A percentile compares a stretch with the other conserved stretches of the same genome.
Evolutionary conservation across 1,284 basidiomycete genomes (phyloP).

Genomic region (Heterobasidion parviporum): DNA sequence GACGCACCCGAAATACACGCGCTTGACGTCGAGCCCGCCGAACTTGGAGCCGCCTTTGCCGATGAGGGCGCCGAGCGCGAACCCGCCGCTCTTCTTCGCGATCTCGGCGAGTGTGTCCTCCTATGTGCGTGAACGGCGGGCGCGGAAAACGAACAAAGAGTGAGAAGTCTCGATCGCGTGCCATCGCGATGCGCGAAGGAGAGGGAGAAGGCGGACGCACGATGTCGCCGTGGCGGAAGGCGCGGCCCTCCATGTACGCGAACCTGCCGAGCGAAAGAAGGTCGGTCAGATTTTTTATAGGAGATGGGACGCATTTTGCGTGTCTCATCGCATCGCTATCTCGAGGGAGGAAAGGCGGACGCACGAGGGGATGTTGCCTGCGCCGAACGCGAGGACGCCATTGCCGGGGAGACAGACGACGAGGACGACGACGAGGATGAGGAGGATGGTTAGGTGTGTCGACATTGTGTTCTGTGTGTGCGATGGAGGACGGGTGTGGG

Average conservation of each 20-base stretch:
- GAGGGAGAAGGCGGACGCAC: constrained; percentile 31
- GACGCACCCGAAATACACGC: constrained; percentile 69
- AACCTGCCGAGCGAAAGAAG: constrained; percentile 32
- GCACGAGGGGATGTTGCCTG: constrained; percentile 69
- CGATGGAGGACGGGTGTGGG: no score
- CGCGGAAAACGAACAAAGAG: constrained; percentile 1
- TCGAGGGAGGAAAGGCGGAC: constrained; percentile 13
- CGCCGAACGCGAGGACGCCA: constrained; percentile 65
- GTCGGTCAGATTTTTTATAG: no score
- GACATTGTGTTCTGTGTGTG: neutral
- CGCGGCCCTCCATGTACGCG: constrained; percentile 69
- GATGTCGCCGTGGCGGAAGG: constrained; percentile 83
- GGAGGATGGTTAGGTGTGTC: neutral
- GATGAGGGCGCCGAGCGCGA: constrained; percentile 54
- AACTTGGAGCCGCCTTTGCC: constrained; percentile 64
- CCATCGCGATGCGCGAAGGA: neutral
- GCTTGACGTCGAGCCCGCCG: constrained; percentile 62
- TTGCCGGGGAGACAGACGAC: constrained; percentile 48
- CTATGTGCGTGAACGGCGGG: constrained; percentile 22
- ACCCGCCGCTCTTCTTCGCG: constrained; percentile 53
- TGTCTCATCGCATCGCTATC: no score
- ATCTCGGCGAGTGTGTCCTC: constrained; percentile 63
- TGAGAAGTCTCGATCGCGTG: neutral
- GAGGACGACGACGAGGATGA: constrained; percentile 41
- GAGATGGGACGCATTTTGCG: no score